These are phyloP conservation scores for Phlegmacium glaucopus DNA, from an alignment of 768 basidiomycete species.

Conservation along the genomic window DNA sequence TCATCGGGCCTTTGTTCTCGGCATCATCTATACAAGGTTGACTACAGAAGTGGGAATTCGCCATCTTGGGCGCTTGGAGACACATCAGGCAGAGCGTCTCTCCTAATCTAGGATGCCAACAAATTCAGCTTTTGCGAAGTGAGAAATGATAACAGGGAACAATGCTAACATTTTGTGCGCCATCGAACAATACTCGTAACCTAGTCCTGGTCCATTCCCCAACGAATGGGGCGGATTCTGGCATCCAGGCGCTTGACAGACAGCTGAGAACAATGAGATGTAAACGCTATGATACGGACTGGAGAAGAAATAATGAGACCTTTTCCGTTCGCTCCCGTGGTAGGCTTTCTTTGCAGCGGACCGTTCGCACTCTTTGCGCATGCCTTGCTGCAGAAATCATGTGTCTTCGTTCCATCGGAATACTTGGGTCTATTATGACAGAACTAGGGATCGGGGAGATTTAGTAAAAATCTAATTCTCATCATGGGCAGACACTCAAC, in stretches of 20 bases:
- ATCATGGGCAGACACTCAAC: conserved; percentile 15
- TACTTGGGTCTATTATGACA: conserved; percentile 61
- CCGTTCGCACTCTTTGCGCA: conserved; percentile 49
- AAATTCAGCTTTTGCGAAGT: neutral
- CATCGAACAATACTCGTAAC: conserved; percentile 41
- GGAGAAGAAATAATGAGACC: conserved; percentile 12
- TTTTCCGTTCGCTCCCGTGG: conserved; percentile 12
- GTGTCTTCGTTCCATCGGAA: conserved; percentile 52
- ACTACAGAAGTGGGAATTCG: conserved; percentile 61
- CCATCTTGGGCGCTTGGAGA: conserved; percentile 49
- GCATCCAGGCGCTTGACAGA: conserved; percentile 52
- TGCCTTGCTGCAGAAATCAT: conserved; percentile 62
- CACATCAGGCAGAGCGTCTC: conserved; percentile 60
- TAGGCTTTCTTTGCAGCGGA: conserved; percentile 22
- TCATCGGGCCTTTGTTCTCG: conserved; percentile 48
- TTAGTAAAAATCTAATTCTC: conserved; percentile 1
- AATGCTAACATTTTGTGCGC: conserved; percentile 47
- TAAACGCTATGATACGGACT: conserved; percentile 1
- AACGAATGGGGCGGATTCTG: conserved; percentile 39
- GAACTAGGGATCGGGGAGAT: conserved; percentile 32
- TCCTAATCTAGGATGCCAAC: conserved; percentile 28
- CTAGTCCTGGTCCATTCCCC: conserved; percentile 27
- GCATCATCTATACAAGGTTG: conserved; percentile 52
- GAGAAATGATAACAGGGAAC: neutral
- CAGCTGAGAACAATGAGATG: conserved; percentile 24